Base-by-base conservation (phyloP, 352 stramenopile species). In the Globisporangium cylindrosporum region DNA sequence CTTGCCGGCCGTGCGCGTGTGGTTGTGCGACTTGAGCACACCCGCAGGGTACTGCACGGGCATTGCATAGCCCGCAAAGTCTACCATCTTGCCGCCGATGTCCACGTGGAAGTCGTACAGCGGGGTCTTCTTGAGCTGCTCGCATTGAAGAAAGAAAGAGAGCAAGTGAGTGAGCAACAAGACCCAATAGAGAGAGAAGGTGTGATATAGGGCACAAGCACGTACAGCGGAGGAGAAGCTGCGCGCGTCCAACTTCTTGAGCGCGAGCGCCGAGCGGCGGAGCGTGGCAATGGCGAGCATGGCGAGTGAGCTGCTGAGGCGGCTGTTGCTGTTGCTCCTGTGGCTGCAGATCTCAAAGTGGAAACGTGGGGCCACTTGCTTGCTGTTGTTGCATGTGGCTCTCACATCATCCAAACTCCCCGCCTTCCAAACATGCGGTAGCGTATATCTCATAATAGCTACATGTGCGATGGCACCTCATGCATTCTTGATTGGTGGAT, bases 51-150 rank as follows among this genome's bases (percentile, higher is more conserved):
- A 99, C 71, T 99, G 89, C 57, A 99, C 97, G 7, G 98, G 98
- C 69, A 99, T 96, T 55, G 92, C 80, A 79, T 99, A 99, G 58
- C 97, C 97, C 0, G 97, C 97, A 77, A 99, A 99, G 59, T 92
- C 86, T 48, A 98, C 93, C 90, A 98, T 98, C 80, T 94, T 94
- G 54, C 84, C 87, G 32, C 87, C 87, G 4, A 88, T 75, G 22
- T 79, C 74, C 62, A 90, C 79, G 65, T 94, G 87, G 64, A 93
- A 79, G 64, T 92, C 87, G 70, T 84, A 89, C 49, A 94, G 78
- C 38, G 87, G 78, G 38, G 87, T 94, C 74, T 92, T 91, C 73
- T 91, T 92, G 51, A 94, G 84, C 76, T 86, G 64, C 34, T 63
- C 41, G 12, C 38, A 49, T 34, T 25, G 7, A 20, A 25, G 27